Percentiles rank a stretch among this genome's conserved stretches.
Evolutionary conservation across 768 basidiomycete genomes (phyloP).

Genomic region (Russula virescens): DNA sequence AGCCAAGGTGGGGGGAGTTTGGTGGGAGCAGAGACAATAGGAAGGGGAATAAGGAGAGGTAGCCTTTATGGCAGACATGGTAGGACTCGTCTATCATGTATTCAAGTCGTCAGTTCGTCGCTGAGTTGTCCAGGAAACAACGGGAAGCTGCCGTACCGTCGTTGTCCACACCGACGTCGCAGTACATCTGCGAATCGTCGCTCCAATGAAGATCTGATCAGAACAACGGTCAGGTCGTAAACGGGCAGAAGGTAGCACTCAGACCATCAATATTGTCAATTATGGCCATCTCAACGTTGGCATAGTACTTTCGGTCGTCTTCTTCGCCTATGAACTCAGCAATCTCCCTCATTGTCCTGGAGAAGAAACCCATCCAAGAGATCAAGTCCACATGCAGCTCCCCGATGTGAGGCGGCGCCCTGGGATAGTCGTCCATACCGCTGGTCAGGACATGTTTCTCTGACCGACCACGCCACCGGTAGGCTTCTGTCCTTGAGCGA

Average conservation of each 20-base stretch:
- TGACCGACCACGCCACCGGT: slow-evolving; percentile 91
- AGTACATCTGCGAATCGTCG: slow-evolving; percentile 87
- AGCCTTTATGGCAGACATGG: slow-evolving; percentile 87
- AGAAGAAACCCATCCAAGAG: slow-evolving; percentile 96
- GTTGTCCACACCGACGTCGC: slow-evolving; percentile 78
- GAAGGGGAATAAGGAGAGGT: slow-evolving; percentile 92
- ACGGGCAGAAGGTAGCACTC: slow-evolving; percentile 12
- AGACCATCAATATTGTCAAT: slow-evolving; percentile 81
- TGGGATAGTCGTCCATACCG: slow-evolving; percentile 95
- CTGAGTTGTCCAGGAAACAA: slow-evolving; percentile 5
- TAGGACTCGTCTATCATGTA: slow-evolving; percentile 72
- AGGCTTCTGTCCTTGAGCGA: slow-evolving; percentile 84
- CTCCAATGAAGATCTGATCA: slow-evolving; percentile 85
- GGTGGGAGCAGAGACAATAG: slow-evolving; percentile 74
- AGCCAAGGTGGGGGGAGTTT: slow-evolving; percentile 70
- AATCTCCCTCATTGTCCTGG: slow-evolving; percentile 87
- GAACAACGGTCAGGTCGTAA: slow-evolving; percentile 5
- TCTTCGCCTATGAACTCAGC: slow-evolving; percentile 78
- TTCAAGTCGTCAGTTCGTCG: not conserved
- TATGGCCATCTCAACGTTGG: slow-evolving; percentile 72
- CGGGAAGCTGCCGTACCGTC: slow-evolving; percentile 50
- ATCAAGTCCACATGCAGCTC: slow-evolving; percentile 92
- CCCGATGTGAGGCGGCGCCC: slow-evolving; percentile 82
- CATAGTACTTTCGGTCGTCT: slow-evolving; percentile 78
- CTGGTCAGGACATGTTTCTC: slow-evolving; percentile 84